phyloP scores from a whole-genome alignment of 179 eudicot species.

The Carnegiea gigantea region DNA sequence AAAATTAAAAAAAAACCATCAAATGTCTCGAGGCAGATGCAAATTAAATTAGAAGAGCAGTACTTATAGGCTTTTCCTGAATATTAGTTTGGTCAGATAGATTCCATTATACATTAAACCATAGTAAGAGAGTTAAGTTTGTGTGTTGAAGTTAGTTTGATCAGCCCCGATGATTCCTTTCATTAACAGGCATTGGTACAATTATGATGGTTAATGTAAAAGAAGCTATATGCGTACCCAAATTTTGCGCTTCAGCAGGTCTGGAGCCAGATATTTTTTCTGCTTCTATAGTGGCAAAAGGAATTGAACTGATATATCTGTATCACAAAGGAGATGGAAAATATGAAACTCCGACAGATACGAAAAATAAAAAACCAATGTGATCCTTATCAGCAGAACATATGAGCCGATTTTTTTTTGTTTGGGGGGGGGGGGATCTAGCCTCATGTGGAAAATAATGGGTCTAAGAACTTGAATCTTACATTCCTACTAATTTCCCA shows the following conservation, averaged over 20 bases:
- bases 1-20: too few species aligned
- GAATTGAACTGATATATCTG: slow-evolving; percentile 50
- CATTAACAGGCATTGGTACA: background rate
- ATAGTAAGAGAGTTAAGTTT: background rate
- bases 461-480: too few species aligned
- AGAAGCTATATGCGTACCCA: slow-evolving; percentile 49
- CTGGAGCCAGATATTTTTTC: slow-evolving; percentile 76
- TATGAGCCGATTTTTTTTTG: background rate
- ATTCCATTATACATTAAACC: background rate
- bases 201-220: background rate
- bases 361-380: background rate
- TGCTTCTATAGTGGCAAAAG: slow-evolving; percentile 78
- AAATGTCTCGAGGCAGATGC: background rate
- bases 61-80: background rate
- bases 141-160: background rate
- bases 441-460: too few species aligned
- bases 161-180: background rate
- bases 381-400: background rate
- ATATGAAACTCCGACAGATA: background rate
- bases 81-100: background rate
- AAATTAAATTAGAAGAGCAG: background rate
- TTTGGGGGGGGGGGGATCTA: too few species aligned
- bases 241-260: slow-evolving; percentile 88
- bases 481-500: too few species aligned
- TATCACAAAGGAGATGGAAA: background rate